phyloP scores from a whole-genome alignment of 169 alveolate species.

The Babesia ovis region DNA sequence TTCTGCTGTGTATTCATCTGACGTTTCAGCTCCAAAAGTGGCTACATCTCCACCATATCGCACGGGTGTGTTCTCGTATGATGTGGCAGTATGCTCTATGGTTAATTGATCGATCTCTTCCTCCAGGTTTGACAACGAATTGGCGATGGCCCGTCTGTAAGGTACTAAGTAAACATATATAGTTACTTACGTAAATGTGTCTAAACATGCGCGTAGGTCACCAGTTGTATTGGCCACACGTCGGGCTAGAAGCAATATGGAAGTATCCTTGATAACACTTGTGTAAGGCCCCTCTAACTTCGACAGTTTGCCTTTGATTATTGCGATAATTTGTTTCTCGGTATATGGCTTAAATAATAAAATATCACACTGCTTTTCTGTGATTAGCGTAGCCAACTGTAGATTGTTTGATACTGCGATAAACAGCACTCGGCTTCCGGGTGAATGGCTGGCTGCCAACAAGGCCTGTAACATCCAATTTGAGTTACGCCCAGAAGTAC shows the following conservation, averaged over 20 bases:
- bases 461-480: slow-evolving; percentile 68
- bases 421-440: slow-evolving; percentile 38
- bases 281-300: slow-evolving; percentile 28
- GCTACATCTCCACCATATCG: too few relatives aligned
- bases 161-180: too few relatives aligned
- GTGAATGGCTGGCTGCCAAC: slow-evolving; percentile 33
- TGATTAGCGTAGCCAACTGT: slow-evolving; percentile 52
- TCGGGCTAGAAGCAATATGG: slow-evolving; percentile 48
- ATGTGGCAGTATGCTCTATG: not conserved
- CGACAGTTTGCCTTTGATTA: slow-evolving; percentile 50
- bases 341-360: slow-evolving; percentile 62
- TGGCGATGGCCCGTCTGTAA: slow-evolving; percentile 61
- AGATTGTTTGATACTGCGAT: slow-evolving; percentile 64
- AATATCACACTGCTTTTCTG: slow-evolving; percentile 36
- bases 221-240: slow-evolving; percentile 70
- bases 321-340: slow-evolving; percentile 56
- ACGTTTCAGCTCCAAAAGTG: too few relatives aligned
- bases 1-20: not conserved
- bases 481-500: slow-evolving; percentile 1
- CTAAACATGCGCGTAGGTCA: slow-evolving; percentile 65
- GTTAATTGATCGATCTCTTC: slow-evolving; percentile 5
- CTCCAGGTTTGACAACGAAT: slow-evolving; percentile 47
- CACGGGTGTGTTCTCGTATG: slow-evolving; percentile 2
- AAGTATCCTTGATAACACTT: slow-evolving; percentile 50
- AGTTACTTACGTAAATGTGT: slow-evolving; percentile 56